A percentile compares a stretch with the other conserved stretches of the same genome.
Conservation (phyloP, 495 filamentous ascomycete genomes). For the Penicilliopsis zonata region DNA sequence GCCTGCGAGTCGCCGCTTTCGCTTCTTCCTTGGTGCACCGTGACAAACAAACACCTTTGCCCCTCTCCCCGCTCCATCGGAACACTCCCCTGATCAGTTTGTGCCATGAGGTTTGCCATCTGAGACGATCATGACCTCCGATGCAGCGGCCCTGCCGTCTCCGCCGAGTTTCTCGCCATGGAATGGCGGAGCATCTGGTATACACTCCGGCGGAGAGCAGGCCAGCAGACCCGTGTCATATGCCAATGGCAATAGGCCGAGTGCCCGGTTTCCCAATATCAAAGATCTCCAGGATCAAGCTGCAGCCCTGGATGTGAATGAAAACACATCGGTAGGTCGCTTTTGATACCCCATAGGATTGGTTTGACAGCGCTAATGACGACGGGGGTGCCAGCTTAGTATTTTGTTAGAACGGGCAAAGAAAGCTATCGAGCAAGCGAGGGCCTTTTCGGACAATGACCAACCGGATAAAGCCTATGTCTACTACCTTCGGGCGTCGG, state of each 20-base stretch:
- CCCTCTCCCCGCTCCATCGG: slow-evolving; percentile 10
- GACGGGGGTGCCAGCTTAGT: slow-evolving; percentile 17
- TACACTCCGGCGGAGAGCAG: slow-evolving; percentile 17
- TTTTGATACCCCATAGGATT: background rate
- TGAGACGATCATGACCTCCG: slow-evolving; percentile 21
- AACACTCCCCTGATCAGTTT: slow-evolving; percentile 11
- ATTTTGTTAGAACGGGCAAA: slow-evolving; percentile 21
- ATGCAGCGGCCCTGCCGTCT: slow-evolving; percentile 32
- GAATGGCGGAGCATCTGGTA: slow-evolving; percentile 20
- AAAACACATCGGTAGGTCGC: slow-evolving; percentile 28
- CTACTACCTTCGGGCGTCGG: slow-evolving; percentile 70
- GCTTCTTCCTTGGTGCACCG: no score
- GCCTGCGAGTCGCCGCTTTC: no score
- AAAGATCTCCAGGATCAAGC: slow-evolving; percentile 54
- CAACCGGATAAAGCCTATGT: slow-evolving; percentile 51
- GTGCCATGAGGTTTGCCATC: background rate
- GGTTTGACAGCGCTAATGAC: slow-evolving; percentile 4
- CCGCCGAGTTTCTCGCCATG: slow-evolving; percentile 24
- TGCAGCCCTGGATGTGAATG: slow-evolving; percentile 26
- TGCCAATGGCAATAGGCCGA: slow-evolving; percentile 10
- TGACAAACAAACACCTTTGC: no score
- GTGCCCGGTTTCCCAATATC: slow-evolving; percentile 49
- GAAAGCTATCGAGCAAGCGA: slow-evolving; percentile 24
- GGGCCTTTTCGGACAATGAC: slow-evolving; percentile 31
- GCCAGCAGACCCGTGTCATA: slow-evolving; percentile 13